These are phyloP conservation scores for Tilletiopsis washingtonensis DNA, from an alignment of 1,284 basidiomycete species.

Conservation along the genomic window DNA sequence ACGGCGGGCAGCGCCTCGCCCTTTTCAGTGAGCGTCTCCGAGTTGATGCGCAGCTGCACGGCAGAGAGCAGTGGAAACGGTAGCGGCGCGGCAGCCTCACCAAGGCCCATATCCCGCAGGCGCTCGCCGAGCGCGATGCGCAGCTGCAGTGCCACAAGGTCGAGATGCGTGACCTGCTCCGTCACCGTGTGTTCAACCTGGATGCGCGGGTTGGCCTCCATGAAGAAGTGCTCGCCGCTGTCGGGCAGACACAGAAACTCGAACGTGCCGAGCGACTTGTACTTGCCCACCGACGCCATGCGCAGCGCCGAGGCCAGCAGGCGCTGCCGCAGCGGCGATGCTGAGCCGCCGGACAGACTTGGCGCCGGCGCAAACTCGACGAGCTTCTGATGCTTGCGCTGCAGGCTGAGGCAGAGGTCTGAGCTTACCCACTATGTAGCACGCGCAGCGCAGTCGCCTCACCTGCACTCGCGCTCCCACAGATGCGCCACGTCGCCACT, in stretches of 20 bases:
- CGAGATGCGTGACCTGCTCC: slow-evolving; percentile 98
- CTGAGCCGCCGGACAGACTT: no score
- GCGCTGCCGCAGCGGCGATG: slow-evolving; percentile 81
- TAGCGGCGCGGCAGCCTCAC: background rate
- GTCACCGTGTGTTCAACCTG: slow-evolving; percentile 56
- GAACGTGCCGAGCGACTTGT: slow-evolving; percentile 92
- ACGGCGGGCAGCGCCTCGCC: slow-evolving; percentile 4
- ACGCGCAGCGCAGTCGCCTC: no score
- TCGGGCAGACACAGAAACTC: slow-evolving; percentile 56
- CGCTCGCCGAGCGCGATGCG: slow-evolving; percentile 97
- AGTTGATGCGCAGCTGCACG: slow-evolving; percentile 21
- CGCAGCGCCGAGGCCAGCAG: slow-evolving; percentile 89
- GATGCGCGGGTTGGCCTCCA: slow-evolving; percentile 60
- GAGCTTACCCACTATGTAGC: no score
- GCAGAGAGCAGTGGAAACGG: slow-evolving; percentile 1
- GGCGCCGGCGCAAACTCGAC: slow-evolving; percentile 97
- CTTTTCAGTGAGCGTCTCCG: no score
- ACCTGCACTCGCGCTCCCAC: slow-evolving; percentile 89
- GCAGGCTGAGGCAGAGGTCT: slow-evolving; percentile 56
- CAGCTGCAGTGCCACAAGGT: slow-evolving; percentile 96
- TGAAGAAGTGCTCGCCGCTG: slow-evolving; percentile 70
- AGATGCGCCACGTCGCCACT: slow-evolving; percentile 90
- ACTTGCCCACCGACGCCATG: slow-evolving; percentile 81
- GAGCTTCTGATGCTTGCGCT: slow-evolving; percentile 95
- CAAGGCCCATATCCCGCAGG: slow-evolving; percentile 81